These are phyloP conservation scores for Schwanniomyces occidentalis DNA, from an alignment of 805 yeast genomes.

Conservation along the genomic window DNA sequence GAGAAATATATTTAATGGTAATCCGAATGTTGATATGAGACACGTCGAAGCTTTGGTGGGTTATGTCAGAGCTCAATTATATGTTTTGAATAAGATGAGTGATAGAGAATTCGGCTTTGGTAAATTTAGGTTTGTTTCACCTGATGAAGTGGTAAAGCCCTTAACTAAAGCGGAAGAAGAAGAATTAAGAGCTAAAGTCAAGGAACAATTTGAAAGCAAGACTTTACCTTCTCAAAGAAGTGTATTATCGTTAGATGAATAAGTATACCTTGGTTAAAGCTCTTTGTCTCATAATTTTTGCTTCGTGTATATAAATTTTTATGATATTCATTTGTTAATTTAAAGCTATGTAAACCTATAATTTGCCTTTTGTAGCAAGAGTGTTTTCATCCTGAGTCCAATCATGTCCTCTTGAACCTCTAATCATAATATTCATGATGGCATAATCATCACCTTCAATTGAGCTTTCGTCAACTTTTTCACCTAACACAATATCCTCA, in stretches of 20 bases:
- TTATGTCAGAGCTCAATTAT: slow-evolving; percentile 85
- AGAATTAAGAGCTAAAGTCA: slow-evolving; percentile 50
- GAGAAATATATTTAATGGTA: slow-evolving; percentile 91
- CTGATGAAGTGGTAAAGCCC: slow-evolving; percentile 73
- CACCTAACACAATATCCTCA: slow-evolving; percentile 49
- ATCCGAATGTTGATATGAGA: slow-evolving; percentile 74
- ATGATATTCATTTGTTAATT: no score
- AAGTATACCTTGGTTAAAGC: slow-evolving; percentile 8
- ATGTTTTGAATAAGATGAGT: slow-evolving; percentile 78
- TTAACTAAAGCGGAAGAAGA: slow-evolving; percentile 66
- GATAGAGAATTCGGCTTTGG: slow-evolving; percentile 96
- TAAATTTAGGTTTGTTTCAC: slow-evolving; percentile 78
- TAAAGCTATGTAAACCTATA: no score
- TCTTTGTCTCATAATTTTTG: no score
- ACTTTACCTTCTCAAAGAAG: slow-evolving; percentile 61
- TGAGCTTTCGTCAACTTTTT: slow-evolving; percentile 18
- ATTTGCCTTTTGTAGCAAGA: slow-evolving; percentile 11
- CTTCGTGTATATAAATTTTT: slow-evolving; percentile 4
- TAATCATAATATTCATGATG: slow-evolving; percentile 45
- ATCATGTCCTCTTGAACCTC: slow-evolving; percentile 35
- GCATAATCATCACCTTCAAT: slow-evolving; percentile 42
- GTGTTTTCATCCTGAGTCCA: slow-evolving; percentile 26
- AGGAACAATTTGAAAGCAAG: slow-evolving; percentile 52
- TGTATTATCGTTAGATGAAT: slow-evolving; percentile 43
- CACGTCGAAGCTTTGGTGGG: slow-evolving; percentile 88